Evolutionary conservation across 805 yeast species (phyloP).

Genomic region (Metschnikowia colocasiae): DNA sequence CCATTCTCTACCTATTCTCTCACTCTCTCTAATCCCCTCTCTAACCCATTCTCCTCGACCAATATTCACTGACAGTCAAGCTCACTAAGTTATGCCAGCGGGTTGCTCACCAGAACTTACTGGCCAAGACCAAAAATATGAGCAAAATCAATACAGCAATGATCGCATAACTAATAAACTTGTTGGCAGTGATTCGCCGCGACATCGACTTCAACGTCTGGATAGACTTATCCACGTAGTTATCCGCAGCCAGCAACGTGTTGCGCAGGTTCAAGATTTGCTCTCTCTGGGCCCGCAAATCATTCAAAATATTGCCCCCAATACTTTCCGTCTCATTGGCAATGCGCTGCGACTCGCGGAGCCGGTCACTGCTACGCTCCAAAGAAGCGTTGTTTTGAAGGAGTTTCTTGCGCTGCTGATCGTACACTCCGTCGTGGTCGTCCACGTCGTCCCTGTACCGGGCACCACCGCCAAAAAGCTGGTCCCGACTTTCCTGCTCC

Average conservation of each 20-base stretch:
- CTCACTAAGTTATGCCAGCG: too few relatives aligned
- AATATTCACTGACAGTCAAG: too few relatives aligned
- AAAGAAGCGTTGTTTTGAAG: constrained; percentile 74
- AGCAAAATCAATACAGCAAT: constrained; percentile 81
- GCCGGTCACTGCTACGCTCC: constrained; percentile 77
- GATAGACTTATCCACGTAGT: constrained; percentile 85
- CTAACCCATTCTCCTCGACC: too few relatives aligned
- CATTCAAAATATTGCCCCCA: constrained; percentile 86
- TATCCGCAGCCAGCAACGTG: constrained; percentile 84
- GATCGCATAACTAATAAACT: constrained; percentile 84
- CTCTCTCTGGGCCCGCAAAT: constrained; percentile 88
- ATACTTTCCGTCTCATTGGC: constrained; percentile 90
- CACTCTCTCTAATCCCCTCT: too few relatives aligned
- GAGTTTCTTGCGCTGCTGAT: constrained; percentile 75
- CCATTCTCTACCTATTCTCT: too few relatives aligned
- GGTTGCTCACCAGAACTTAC: constrained; percentile 60
- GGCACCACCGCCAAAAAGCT: constrained; percentile 57
- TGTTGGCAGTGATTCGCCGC: constrained; percentile 86
- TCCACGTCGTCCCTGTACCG: constrained; percentile 36
- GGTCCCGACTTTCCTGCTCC: constrained; percentile 70
- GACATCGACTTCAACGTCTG: constrained; percentile 89
- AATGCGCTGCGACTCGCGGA: constrained; percentile 81
- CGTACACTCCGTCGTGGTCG: constrained; percentile 28
- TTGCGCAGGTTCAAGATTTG: constrained; percentile 84
- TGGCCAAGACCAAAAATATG: constrained; percentile 76